phyloP scores from a whole-genome alignment of 75 land plant species.

The Isoetes taiwanensis region DNA sequence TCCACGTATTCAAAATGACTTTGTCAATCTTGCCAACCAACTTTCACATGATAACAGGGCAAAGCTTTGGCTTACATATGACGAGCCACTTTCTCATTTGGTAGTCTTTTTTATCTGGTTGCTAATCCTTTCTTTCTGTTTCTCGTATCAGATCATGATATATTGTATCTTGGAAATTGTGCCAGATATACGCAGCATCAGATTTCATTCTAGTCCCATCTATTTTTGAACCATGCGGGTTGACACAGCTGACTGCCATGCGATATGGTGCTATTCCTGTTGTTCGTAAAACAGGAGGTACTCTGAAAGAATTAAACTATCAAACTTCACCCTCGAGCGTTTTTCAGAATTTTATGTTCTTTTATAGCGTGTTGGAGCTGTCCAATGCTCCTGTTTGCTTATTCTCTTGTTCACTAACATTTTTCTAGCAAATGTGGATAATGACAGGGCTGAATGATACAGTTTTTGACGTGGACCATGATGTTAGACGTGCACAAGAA shows the following conservation, averaged over 20 bases:
- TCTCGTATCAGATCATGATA: not conserved
- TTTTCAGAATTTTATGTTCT: not conserved
- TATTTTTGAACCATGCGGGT: slow-evolving; percentile 95
- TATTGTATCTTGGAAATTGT: not conserved
- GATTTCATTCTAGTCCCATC: slow-evolving; percentile 92
- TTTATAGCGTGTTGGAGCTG: no score
- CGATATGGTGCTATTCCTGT: slow-evolving; percentile 92
- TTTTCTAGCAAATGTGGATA: not conserved
- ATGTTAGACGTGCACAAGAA: slow-evolving; percentile 54
- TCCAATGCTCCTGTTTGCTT: no score
- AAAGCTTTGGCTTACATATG: slow-evolving; percentile 60
- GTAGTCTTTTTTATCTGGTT: slow-evolving; percentile 21
- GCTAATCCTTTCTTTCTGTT: not conserved
- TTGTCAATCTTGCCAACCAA: slow-evolving; percentile 55
- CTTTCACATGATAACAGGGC: slow-evolving; percentile 53
- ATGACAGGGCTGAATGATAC: slow-evolving; percentile 74
- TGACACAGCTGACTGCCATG: slow-evolving; percentile 89
- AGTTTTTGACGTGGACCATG: slow-evolving; percentile 86
- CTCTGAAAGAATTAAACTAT: not conserved
- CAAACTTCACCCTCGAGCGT: not conserved
- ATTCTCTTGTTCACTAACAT: not conserved
- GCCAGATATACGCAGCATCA: slow-evolving; percentile 84
- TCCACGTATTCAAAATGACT: slow-evolving; percentile 83
- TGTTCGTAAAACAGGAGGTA: slow-evolving; percentile 98
- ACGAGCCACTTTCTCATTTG: slow-evolving; percentile 93